Percentiles rank a stretch among this genome's conserved stretches.
These are phyloP conservation scores for Camillea tinctor DNA, from an alignment of 2,329 filamentous ascomycete genomes.

Conservation along the genomic window DNA sequence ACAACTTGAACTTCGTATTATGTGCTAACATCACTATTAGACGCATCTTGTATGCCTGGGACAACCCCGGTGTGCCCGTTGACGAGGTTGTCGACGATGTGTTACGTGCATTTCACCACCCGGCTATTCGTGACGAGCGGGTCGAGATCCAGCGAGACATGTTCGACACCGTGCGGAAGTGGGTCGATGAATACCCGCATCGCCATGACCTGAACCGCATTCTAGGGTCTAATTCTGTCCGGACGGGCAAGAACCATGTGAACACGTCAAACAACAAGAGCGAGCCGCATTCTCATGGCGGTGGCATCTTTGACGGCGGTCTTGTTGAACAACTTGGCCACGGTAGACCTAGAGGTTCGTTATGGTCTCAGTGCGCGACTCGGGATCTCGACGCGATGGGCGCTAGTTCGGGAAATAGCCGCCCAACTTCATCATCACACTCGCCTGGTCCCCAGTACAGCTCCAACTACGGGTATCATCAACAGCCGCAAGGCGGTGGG, in stretches of 20 bases:
- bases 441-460: slow-evolving; percentile 29
- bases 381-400: slow-evolving; percentile 57
- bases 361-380: slow-evolving; percentile 61
- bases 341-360: slow-evolving; percentile 56
- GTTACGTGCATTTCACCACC: slow-evolving; percentile 84
- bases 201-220: slow-evolving; percentile 68
- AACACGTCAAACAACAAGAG: slow-evolving; percentile 37
- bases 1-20: background rate
- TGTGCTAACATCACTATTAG: slow-evolving; percentile 37
- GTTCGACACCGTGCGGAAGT: slow-evolving; percentile 81
- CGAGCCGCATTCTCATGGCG: slow-evolving; percentile 39
- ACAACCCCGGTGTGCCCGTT: slow-evolving; percentile 78
- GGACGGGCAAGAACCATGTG: slow-evolving; percentile 76
- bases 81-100: slow-evolving; percentile 83
- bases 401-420: slow-evolving; percentile 41
- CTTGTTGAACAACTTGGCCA: slow-evolving; percentile 47
- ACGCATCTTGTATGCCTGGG: slow-evolving; percentile 88
- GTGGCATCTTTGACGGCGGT: slow-evolving; percentile 36
- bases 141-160: slow-evolving; percentile 83
- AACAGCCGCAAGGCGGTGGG: slow-evolving; percentile 24
- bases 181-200: slow-evolving; percentile 70
- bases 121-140: slow-evolving; percentile 71
- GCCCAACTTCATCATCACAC: slow-evolving; percentile 33
- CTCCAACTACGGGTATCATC: slow-evolving; percentile 42
- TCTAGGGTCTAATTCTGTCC: slow-evolving; percentile 82